Percentiles rank a stretch among this genome's conserved stretches.
phyloP scores from a whole-genome alignment of 2,329 filamentous ascomycete species.

The Microascus cirrosus region DNA sequence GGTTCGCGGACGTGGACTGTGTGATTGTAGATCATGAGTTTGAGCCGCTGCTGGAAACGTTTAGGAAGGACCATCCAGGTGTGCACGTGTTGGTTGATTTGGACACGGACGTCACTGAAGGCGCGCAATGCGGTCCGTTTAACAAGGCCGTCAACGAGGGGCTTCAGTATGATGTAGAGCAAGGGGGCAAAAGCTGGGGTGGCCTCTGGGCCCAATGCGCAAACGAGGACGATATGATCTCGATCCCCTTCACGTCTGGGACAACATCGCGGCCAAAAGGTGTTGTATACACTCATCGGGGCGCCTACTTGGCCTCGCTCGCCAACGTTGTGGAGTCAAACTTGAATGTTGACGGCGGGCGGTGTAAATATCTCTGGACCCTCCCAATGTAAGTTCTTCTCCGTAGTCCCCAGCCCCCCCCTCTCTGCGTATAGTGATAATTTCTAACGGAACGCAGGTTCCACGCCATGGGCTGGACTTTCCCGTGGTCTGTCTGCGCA shows the following conservation, averaged over 20 bases:
- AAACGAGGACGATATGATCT: conserved; percentile 72
- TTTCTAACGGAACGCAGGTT: conserved; percentile 34
- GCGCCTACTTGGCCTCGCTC: conserved; percentile 73
- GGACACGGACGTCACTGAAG: conserved; percentile 70
- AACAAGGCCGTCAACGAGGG: conserved; percentile 78
- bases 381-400: conserved; percentile 63
- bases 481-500: conserved; percentile 86
- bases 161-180: conserved; percentile 55
- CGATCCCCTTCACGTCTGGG: conserved; percentile 87
- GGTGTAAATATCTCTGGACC: conserved; percentile 83
- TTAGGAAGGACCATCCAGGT: conserved; percentile 44
- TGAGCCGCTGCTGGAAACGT: conserved; percentile 55
- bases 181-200: conserved; percentile 62
- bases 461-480: conserved; percentile 69
- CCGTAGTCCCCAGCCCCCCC: no score
- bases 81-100: conserved; percentile 67
- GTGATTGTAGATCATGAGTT: conserved; percentile 86
- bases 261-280: conserved; percentile 90
- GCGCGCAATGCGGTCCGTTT: conserved; percentile 66
- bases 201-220: conserved; percentile 58
- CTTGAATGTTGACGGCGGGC: conserved; percentile 57
- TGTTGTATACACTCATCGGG: conserved; percentile 82
- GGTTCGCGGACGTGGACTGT: conserved; percentile 73
- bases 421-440: no score
- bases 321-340: conserved; percentile 84